Conservation (phyloP, 106 monocot species). For the Dendrobium officinale region DNA sequence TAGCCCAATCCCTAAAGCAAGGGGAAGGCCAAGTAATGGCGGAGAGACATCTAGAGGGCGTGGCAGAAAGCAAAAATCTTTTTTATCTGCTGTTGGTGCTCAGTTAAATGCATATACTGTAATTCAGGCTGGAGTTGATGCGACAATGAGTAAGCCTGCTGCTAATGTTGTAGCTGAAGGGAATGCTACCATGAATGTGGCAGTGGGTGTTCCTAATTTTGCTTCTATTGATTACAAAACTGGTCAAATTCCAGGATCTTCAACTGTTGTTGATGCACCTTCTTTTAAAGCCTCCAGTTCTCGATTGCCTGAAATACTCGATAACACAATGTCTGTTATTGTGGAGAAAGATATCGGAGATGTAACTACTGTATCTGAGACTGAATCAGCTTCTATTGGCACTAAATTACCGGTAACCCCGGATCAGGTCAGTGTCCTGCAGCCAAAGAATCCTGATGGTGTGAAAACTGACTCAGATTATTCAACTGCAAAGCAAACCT, state of each 20-base stretch:
- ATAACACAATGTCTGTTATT: not conserved
- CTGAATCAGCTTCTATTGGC: conserved; percentile 8
- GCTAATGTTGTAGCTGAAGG: conserved; percentile 14
- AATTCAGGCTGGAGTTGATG: conserved; percentile 14
- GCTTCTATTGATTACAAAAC: conserved; percentile 1
- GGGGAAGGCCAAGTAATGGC: conserved; percentile 30
- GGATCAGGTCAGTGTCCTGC: not conserved
- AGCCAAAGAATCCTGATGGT: conserved; percentile 9
- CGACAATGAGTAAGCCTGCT: conserved; percentile 3
- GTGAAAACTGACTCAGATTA: conserved; percentile 13
- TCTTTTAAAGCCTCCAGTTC: conserved; percentile 9
- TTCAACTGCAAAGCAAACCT: not conserved
- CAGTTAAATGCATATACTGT: conserved; percentile 13
- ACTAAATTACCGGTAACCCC: not conserved
- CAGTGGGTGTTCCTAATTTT: not conserved
- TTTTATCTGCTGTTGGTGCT: conserved; percentile 13
- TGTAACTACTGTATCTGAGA: not conserved
- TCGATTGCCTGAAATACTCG: conserved; percentile 5
- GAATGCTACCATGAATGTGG: conserved; percentile 6
- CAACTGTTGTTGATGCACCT: conserved; percentile 15
- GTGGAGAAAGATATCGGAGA: conserved; percentile 1
- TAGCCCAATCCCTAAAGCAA: conserved; percentile 13
- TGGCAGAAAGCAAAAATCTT: conserved; percentile 41
- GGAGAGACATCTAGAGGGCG: conserved; percentile 49
- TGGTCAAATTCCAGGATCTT: conserved; percentile 13